Conservation (phyloP, 169 alveolate species). For the Eimeria falciformis region DNA sequence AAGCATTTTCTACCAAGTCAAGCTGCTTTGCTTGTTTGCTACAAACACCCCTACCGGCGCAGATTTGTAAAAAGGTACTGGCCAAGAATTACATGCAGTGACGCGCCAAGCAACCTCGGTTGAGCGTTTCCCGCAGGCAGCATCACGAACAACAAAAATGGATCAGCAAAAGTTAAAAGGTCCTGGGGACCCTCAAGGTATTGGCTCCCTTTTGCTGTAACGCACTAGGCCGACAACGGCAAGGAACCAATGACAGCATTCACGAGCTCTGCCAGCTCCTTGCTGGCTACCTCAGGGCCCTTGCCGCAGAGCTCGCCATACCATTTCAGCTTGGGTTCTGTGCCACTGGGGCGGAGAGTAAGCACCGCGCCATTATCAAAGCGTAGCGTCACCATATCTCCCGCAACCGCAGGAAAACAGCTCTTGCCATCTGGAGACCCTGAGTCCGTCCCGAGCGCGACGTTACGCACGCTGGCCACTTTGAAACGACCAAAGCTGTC, state of each 20-base stretch:
- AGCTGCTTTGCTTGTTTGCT: no score
- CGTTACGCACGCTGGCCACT: conserved; percentile 81
- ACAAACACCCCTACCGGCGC: no score
- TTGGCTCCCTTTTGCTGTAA: background rate
- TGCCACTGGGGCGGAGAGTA: conserved; percentile 87
- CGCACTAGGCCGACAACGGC: conserved; percentile 15
- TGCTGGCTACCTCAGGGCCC: conserved; percentile 77
- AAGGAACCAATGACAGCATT: conserved; percentile 80
- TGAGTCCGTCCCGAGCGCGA: conserved; percentile 87
- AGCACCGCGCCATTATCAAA: conserved; percentile 84
- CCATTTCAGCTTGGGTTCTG: conserved; percentile 90
- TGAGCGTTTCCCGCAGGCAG: background rate
- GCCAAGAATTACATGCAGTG: no score
- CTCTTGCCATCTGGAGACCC: conserved; percentile 81
- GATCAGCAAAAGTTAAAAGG: background rate
- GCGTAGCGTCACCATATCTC: conserved; percentile 79
- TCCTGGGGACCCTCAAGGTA: background rate
- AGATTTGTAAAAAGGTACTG: no score
- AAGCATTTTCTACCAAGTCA: no score
- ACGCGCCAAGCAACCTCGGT: no score
- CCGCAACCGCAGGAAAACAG: conserved; percentile 82
- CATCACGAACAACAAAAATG: background rate
- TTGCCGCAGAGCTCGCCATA: conserved; percentile 83
- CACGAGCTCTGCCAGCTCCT: conserved; percentile 80
- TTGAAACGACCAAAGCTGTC: conserved; percentile 79